Base-by-base conservation (phyloP, 768 basidiomycete genomes). In the Kwoniella sp. region DNA sequence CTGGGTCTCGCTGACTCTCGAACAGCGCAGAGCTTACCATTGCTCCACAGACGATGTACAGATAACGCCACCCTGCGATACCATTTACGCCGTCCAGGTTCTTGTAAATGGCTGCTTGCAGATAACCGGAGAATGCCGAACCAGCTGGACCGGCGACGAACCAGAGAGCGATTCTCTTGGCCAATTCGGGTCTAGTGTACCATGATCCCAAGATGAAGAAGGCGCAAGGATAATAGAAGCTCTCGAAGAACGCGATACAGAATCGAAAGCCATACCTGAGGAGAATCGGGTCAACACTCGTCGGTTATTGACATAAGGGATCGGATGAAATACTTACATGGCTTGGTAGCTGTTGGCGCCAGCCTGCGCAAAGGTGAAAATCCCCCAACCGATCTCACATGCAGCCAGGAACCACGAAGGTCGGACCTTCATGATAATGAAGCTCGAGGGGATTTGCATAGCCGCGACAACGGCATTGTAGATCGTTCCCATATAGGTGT, bases 361-460 rank as follows among this genome's bases (percentile, higher is more conserved):
- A 17, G 63, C 68, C 45, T 69, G 68, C 22, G 70, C 70, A 25
- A 69, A 64, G 17, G 70, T 72, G 38, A 69, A 68, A n/a, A 69
- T 30, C 0, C 55, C 56, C 71, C 71, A 72, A 1, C 64, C 65
- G 45, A 72, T 61, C 61, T 72, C 71, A 23, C 59, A 66, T 15
- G 34, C 25, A 13, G 66, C 66, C 15, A 71, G 29, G 41, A 51
- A 68, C 23, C 31, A 58, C 0, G 61, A 61, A 22, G 70, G 70
- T 28, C 58, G 54, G 50, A 71, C 59, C 31, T 67, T 65, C 47
- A 67, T 51, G 26, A 61, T 53, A 26, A 68, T 64, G 31, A 71
- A 53, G 58, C 65, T 69, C 5, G 37, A 58, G 0, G 70, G 70
- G 25, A 72, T 65, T 25, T 65, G 66, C 66, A 61, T 61, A n/a